phyloP scores from a whole-genome alignment of 2,329 filamentous ascomycete genomes.

The Ophiostoma populinum region DNA sequence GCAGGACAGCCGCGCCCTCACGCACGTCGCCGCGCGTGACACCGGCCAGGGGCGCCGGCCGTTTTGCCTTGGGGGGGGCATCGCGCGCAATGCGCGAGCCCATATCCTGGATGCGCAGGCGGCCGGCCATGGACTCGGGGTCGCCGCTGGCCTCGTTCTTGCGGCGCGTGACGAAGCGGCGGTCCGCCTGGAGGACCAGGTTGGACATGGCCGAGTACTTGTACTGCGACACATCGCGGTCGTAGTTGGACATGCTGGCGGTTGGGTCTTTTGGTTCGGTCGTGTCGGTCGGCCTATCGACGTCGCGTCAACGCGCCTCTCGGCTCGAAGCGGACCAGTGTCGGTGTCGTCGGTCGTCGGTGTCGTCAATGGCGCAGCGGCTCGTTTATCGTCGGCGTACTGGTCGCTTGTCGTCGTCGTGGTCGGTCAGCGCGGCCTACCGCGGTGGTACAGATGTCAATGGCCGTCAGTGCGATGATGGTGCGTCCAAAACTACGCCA shows the following conservation, averaged over 20 bases:
- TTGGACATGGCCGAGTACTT: conserved; percentile 99
- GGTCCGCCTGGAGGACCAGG: conserved; percentile 99
- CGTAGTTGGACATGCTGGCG: conserved; percentile 52
- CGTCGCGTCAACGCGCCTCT: too few relatives aligned
- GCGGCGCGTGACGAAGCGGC: conserved; percentile 81
- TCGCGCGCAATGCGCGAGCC: conserved; percentile 69
- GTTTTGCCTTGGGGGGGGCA: conserved; percentile 64
- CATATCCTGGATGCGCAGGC: conserved; percentile 90
- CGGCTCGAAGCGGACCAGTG: too few relatives aligned
- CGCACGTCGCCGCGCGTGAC: conserved; percentile 59
- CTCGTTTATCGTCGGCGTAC: too few relatives aligned
- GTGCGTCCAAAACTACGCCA: too few relatives aligned
- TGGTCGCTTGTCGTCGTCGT: too few relatives aligned
- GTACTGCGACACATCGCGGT: conserved; percentile 83
- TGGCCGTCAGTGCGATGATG: too few relatives aligned
- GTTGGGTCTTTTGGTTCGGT: conserved; percentile 10
- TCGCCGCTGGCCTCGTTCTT: conserved; percentile 93
- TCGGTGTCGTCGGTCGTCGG: too few relatives aligned
- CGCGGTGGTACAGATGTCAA: too few relatives aligned
- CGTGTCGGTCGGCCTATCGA: too few relatives aligned
- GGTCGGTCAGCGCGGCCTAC: too few relatives aligned
- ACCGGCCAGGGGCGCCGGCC: conserved; percentile 46
- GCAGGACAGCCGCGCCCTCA: conserved; percentile 70
- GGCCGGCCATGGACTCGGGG: conserved; percentile 88
- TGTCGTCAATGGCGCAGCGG: too few relatives aligned